Conservation (phyloP, 1,139 yeast species). For the Blastobotrys elegans region DNA sequence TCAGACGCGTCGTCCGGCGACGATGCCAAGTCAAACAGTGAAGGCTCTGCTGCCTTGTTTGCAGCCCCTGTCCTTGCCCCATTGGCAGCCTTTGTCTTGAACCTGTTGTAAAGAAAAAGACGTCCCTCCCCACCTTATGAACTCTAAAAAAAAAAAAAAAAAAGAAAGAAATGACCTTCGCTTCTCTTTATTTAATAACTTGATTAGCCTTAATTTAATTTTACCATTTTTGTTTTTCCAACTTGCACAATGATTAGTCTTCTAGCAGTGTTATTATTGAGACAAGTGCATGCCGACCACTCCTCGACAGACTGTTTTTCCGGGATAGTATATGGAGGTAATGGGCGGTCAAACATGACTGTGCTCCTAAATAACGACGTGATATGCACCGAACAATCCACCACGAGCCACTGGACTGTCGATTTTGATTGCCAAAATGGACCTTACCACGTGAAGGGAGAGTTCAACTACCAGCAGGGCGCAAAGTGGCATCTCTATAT, state of each 20-base stretch:
- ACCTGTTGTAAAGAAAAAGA: not conserved
- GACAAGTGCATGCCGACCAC: no score
- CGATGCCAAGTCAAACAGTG: not conserved
- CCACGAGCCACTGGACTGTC: not conserved
- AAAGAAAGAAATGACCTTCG: no score
- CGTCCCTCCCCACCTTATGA: no score
- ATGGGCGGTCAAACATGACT: not conserved
- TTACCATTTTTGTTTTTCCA: no score
- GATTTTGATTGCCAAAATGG: not conserved
- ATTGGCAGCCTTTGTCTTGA: not conserved
- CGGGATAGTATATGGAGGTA: not conserved
- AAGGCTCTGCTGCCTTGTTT: not conserved
- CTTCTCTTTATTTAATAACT: no score
- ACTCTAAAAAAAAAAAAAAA: no score
- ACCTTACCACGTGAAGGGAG: not conserved
- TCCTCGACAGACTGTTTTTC: no score
- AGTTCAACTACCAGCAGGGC: not conserved
- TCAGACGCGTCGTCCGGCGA: not conserved
- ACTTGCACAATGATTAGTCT: no score
- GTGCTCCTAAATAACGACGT: not conserved
- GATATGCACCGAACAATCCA: not conserved
- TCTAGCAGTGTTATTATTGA: no score
- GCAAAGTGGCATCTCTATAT: not conserved
- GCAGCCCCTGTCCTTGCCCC: not conserved
- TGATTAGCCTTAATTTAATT: no score